Evolutionary conservation across 441 rosid species (phyloP), one percentile per base, ranked within the genome.

Genomic region (Populus hybrid): DNA sequence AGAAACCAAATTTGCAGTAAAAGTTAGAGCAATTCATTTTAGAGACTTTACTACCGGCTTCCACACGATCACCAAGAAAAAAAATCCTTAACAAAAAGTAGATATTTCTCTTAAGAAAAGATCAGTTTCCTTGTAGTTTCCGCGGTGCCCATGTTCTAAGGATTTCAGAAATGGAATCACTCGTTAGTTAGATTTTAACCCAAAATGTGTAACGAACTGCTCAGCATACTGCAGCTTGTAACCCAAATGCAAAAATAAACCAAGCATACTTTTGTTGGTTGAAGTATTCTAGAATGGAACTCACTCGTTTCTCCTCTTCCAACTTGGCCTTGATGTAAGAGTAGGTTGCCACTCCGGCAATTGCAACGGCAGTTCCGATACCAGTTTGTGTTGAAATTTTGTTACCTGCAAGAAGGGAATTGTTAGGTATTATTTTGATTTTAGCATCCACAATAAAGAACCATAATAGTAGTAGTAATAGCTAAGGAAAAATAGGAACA

Each of bases 321-420:
- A 93, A 85, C 88, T 86, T 91, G 79, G 99, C 98, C 88, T 95
- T 95, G 75, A 92, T 90, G 85, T 80, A 53, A 26, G 98, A 95
- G 91, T 95, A 93, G 38, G 87, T 64, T 56, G 98, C 99, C 61
- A 95, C 98, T 75, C 99, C 98, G 82, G 91, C 93, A 79, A 94
- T 94, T 31, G 97, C 97, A 78, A 95, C 86, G 77, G 24, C 70
- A 68, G 96, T 93, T 76, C 99, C 98, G 26, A 95, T 90, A 40
- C 94, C 98, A 45, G 97, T 93, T 79, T 92, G 98, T 72, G 90
- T 89, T 68, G 98, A 90, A 66, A 93, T 94, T 88, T 89, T 92
- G 90, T 94, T 94, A 69, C 98, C 97, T 93, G 88, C 38, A 78
- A 68, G 33, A 35, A 80, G 36, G 35, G 67, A 10, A 71, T 73